These are phyloP conservation scores for Waltiozyma sp. DNA, from an alignment of 1,139 yeast species.

Conservation along the genomic window DNA sequence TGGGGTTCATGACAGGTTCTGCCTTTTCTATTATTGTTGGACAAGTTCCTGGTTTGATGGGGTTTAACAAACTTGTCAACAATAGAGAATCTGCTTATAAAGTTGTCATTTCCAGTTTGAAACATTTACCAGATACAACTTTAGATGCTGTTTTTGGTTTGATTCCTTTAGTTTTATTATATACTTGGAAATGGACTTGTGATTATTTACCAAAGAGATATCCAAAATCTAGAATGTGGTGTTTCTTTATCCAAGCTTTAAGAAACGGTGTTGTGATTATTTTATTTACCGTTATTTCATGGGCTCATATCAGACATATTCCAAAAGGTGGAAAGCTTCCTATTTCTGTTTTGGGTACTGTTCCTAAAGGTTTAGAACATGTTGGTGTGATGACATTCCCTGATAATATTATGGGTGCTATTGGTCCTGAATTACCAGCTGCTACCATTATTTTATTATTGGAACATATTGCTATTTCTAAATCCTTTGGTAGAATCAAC, in stretches of 20 bases:
- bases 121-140: constrained; percentile 55
- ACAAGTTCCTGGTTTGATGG: constrained; percentile 83
- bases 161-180: constrained; percentile 57
- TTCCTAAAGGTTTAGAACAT: constrained; percentile 71
- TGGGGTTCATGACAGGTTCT: constrained; percentile 94
- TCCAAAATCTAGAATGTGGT: constrained; percentile 44
- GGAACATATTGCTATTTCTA: constrained; percentile 90
- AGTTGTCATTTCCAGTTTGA: constrained; percentile 63
- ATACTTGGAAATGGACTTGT: constrained; percentile 50
- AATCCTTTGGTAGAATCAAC: constrained; percentile 86
- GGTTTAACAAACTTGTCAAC: constrained; percentile 52
- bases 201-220: constrained; percentile 53
- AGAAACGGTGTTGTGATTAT: constrained; percentile 77
- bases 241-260: constrained; percentile 65
- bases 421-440: constrained; percentile 78
- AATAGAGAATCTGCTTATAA: constrained; percentile 61
- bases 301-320: constrained; percentile 40
- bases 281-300: constrained; percentile 65
- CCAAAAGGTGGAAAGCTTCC: constrained; percentile 21
- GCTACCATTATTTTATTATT: constrained; percentile 71
- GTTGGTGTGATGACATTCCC: constrained; percentile 68
- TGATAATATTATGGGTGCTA: constrained; percentile 41
- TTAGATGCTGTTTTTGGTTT: constrained; percentile 87
- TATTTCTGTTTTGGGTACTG: constrained; percentile 57
- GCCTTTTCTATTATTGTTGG: constrained; percentile 76